These are phyloP conservation scores for Ceratobasidium sp. DNA, from an alignment of 1,284 basidiomycete species.

Conservation along the genomic window DNA sequence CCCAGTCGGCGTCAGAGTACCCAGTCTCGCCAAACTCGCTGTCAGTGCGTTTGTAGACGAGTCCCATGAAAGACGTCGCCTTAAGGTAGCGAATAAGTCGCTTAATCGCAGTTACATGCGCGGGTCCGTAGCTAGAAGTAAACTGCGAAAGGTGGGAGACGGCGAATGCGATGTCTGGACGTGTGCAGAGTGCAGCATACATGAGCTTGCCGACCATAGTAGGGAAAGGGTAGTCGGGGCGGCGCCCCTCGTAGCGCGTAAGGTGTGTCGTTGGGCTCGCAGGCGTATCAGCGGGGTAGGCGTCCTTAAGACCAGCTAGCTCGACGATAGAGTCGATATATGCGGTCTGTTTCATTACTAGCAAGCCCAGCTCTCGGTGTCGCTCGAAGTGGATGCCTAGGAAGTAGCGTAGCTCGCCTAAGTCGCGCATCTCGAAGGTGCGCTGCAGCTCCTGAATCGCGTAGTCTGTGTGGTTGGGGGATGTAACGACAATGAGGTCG, in stretches of 20 bases:
- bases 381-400: slow-evolving; percentile 34
- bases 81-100: slow-evolving; percentile 49
- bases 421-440: slow-evolving; percentile 26
- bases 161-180: slow-evolving; percentile 40
- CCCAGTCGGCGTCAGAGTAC: slow-evolving; percentile 57
- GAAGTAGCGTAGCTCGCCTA: slow-evolving; percentile 17
- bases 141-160: slow-evolving; percentile 19
- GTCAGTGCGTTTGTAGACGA: slow-evolving; percentile 37
- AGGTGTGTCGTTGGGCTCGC: background rate
- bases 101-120: slow-evolving; percentile 47
- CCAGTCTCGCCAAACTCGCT: slow-evolving; percentile 48
- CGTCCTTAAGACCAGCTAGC: background rate
- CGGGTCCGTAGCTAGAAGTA: slow-evolving; percentile 6
- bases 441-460: background rate
- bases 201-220: slow-evolving; percentile 40
- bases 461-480: background rate
- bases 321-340: slow-evolving; percentile 17
- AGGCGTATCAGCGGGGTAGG: slow-evolving; percentile 18
- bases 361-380: background rate
- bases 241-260: background rate
- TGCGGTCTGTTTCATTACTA: slow-evolving; percentile 7
- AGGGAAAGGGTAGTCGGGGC: slow-evolving; percentile 7
- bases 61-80: slow-evolving; percentile 44
- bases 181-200: slow-evolving; percentile 42
- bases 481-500: background rate